A percentile compares a stretch with the other conserved stretches of the same genome.
Conservation (phyloP, 192 early-diverging fungal genomes). For the Coemansia sp. region DNA sequence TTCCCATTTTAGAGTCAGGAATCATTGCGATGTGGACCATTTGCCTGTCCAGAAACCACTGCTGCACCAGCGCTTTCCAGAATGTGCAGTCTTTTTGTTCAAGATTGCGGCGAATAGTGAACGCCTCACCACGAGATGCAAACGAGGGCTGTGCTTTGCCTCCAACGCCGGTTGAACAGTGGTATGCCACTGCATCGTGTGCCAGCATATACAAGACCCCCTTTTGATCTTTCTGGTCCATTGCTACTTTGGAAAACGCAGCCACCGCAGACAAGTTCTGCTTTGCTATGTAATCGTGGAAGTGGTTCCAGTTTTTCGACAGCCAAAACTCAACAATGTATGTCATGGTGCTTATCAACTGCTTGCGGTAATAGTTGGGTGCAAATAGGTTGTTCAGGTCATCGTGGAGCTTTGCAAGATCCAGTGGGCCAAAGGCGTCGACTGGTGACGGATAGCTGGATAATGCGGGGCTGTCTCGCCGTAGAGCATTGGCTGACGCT, state of each 20-base stretch:
- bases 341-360: conserved; percentile 42
- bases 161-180: conserved; percentile 28
- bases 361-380: conserved; percentile 49
- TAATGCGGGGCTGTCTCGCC: conserved; percentile 35
- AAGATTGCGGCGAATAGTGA: conserved; percentile 50
- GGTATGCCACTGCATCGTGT: conserved; percentile 55
- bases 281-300: conserved; percentile 47
- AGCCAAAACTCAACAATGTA: conserved; percentile 49
- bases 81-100: conserved; percentile 26
- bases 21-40: conserved; percentile 44
- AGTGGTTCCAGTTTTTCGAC: conserved; percentile 27
- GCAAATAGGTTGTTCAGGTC: conserved; percentile 39
- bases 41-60: conserved; percentile 39
- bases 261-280: conserved; percentile 58
- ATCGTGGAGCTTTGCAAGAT: conserved; percentile 47
- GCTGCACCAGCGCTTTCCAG: conserved; percentile 43
- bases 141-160: conserved; percentile 42
- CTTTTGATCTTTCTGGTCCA: conserved; percentile 24
- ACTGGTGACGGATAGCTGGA: conserved; percentile 45
- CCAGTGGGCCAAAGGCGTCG: conserved; percentile 48
- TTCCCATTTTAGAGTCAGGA: conserved; percentile 42
- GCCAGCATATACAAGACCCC: conserved; percentile 47
- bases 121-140: conserved; percentile 59
- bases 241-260: conserved; percentile 61
- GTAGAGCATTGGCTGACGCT: conserved; percentile 21